Evolutionary conservation across 192 early-diverging fungal genomes (phyloP), one percentile per base, ranked within the genome.

Genomic region (Obelidium mucronatum): DNA sequence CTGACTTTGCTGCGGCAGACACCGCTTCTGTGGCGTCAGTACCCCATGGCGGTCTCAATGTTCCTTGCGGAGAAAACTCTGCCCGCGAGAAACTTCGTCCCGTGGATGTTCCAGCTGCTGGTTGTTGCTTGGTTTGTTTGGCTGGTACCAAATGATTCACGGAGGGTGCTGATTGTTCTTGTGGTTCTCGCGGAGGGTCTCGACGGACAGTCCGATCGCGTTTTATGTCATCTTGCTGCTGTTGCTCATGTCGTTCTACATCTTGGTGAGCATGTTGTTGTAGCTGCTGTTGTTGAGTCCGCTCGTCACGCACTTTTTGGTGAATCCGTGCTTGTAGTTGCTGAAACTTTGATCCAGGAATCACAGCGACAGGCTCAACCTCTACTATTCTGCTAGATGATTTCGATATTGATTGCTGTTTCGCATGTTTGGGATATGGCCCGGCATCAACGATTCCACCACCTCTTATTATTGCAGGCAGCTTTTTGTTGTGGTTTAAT

Each of bases 31-130:
- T 13, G 24, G 24, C 56, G 24, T 59, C 31, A 13, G 6, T 24
- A 19, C 56, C 56, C 56, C 56, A 59, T 30, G 56, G 56, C 24
- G 56, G 56, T 6, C 56, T 8, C 24, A 59, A 59, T 13, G 56
- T 59, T 59, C 56, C 56, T 30, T 59, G 6, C 31, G 56, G 56
- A 11, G 56, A 30, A 24, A 30, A 59, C 31, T 59, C 56, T 8
- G 56, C 56, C 24, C 31, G 24, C 8, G 56, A 30, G 24, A 19
- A 24, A 59, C 56, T 59, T 11, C 56, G 56, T 30, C 56, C 56
- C 13, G 56, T 59, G 8, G 56, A 59, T 24, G 56, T 59, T 59
- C 56, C 56, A 19, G 56, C 56, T 22, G 56, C 26, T 33, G 31
- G 0, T 13, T 22, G 6, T 6, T 59, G 8, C 56, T 24, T 24